Evolutionary conservation across 1,284 basidiomycete genomes (phyloP), one percentile per base, ranked within the genome.

Genomic region (Mycena sp.): DNA sequence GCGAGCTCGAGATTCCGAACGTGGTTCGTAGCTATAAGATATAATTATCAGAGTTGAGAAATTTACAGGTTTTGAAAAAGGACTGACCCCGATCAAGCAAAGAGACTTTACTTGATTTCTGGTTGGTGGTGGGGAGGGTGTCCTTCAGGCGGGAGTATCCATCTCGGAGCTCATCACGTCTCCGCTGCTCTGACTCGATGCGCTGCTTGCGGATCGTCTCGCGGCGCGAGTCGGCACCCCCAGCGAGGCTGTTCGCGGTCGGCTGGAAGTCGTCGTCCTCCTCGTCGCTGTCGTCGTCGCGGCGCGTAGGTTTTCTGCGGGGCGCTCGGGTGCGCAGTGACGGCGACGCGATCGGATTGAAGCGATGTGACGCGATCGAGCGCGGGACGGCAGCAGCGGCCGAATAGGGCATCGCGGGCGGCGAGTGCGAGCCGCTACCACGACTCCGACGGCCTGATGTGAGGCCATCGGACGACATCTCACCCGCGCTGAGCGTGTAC

Each of bases 91-190:
- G 88, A 73, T 95, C 93, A 71, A 96, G 86, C 62, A 95, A 81
- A 64, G 87, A 91, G 56, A 93, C 90, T 81, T 96, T 95, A 85
- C 90, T 93, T 17, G 89, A 88, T 82, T 94, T 92, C 84, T 95
- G 93, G 81, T 92, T 93, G 50, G 90, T 91, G 58, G 88, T 81
- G 25, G 94, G 94, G 65, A 96, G 87, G 56, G 88, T 89, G 69
- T 92, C 90, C 84, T 93, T 93, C 77, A 96, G 88, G 61, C 90
- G 85, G 72, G 89, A 86, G 79, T 95, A 96, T 61, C 93, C 93
- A 64, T 94, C 92, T 60, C 92, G 83, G 71, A 95, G 89, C 78
- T 95, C 93, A 71, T 95, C 92, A 50, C 93, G 88, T 71, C 93
- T 86, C 70, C 92, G 84, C 83, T 96, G 92, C 81, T 92, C 90